These are phyloP conservation scores for Trifolium repens DNA, from an alignment of 306 rosid genomes.

Conservation along the genomic window DNA sequence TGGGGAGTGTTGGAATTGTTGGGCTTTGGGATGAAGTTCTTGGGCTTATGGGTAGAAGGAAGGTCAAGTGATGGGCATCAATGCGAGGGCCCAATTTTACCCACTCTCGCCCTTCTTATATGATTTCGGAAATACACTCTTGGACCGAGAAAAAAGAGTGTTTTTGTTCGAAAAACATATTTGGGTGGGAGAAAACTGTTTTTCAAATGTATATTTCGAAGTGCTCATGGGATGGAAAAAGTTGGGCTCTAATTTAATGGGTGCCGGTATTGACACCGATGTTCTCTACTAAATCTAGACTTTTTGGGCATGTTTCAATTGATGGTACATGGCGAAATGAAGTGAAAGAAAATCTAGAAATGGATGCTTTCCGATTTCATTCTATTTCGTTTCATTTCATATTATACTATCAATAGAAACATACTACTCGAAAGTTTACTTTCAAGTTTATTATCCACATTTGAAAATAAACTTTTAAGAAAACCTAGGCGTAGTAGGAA, in stretches of 20 bases:
- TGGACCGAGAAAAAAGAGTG: neutral
- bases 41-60: conserved; percentile 72
- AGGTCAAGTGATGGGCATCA: conserved; percentile 53
- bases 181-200: neutral
- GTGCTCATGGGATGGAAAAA: neutral
- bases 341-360: neutral
- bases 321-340: neutral
- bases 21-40: conserved; percentile 86
- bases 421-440: neutral
- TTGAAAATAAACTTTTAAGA: neutral
- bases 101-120: neutral
- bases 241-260: neutral
- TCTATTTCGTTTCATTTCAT: neutral
- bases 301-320: neutral
- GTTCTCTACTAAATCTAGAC: neutral
- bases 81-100: neutral
- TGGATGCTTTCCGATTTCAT: neutral
- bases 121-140: neutral
- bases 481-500: neutral
- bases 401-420: neutral
- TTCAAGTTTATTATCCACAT: neutral
- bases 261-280: neutral
- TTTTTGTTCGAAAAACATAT: neutral
- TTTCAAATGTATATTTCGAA: neutral
- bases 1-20: conserved; percentile 48